A percentile compares a stretch with the other conserved stretches of the same genome.
phyloP scores from a whole-genome alignment of 345 rosid genomes.

The Anacardium occidentale region DNA sequence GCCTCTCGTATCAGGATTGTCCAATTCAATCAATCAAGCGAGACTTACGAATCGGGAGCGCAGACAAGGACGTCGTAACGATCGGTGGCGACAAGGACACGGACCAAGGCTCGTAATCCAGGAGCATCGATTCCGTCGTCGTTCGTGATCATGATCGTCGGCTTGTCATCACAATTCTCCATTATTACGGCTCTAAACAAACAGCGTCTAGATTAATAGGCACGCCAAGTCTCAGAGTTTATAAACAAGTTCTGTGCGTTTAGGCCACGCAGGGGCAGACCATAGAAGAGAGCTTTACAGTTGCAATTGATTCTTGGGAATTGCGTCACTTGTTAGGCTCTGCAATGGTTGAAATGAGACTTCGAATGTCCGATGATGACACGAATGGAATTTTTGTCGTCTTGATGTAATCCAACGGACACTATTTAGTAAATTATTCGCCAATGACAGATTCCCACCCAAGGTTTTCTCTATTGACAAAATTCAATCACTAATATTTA shows the following conservation, averaged over 20 bases:
- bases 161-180: constrained; percentile 17
- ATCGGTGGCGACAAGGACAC: constrained; percentile 63
- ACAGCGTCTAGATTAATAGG: not conserved
- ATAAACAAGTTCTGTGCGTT: not conserved
- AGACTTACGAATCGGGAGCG: constrained; percentile 82
- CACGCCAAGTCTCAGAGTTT: not conserved
- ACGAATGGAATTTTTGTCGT: too few species aligned
- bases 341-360: too few species aligned
- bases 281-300: not conserved
- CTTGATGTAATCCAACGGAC: too few species aligned
- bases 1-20: not conserved
- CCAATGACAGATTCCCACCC: not conserved
- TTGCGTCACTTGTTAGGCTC: not conserved
- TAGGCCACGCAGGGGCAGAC: not conserved
- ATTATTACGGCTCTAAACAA: not conserved
- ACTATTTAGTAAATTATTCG: too few species aligned
- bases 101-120: constrained; percentile 70
- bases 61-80: constrained; percentile 73
- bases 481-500: too few species aligned
- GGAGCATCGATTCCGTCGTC: constrained; percentile 97
- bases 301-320: not conserved
- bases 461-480: not conserved
- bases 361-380: too few species aligned
- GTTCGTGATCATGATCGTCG: constrained; percentile 74
- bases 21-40: constrained; percentile 1